A percentile compares a stretch with the other conserved stretches of the same genome.
Evolutionary conservation across 2,329 filamentous ascomycete species (phyloP).

Genomic region (Xylaria digitata): DNA sequence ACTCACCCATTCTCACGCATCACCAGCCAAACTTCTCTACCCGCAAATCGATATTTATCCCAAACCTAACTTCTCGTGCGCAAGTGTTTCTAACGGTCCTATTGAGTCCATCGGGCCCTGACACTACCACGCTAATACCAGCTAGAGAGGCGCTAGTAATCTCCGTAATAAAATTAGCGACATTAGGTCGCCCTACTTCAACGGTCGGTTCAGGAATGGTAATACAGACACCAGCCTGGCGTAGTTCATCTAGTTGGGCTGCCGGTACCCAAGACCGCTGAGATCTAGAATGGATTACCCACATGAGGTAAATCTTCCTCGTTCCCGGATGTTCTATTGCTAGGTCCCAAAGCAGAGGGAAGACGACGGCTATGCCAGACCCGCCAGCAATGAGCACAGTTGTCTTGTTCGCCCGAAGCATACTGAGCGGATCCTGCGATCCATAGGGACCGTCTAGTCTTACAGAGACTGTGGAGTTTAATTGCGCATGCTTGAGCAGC

Average conservation of each 20-base stretch:
- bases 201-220: slow-evolving; percentile 65
- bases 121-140: slow-evolving; percentile 57
- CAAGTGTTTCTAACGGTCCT: slow-evolving; percentile 69
- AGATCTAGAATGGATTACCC: slow-evolving; percentile 65
- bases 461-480: slow-evolving; percentile 57
- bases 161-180: slow-evolving; percentile 56
- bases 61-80: slow-evolving; percentile 60
- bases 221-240: slow-evolving; percentile 62
- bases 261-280: slow-evolving; percentile 67
- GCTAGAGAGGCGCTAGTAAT: slow-evolving; percentile 48
- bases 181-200: slow-evolving; percentile 65
- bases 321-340: slow-evolving; percentile 44
- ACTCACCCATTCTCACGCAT: slow-evolving; percentile 7
- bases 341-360: slow-evolving; percentile 68
- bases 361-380: slow-evolving; percentile 72
- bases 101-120: slow-evolving; percentile 72
- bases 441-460: slow-evolving; percentile 75
- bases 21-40: slow-evolving; percentile 78
- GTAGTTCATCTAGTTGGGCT: slow-evolving; percentile 61
- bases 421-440: slow-evolving; percentile 64
- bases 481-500: slow-evolving; percentile 63
- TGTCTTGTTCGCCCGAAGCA: slow-evolving; percentile 61
- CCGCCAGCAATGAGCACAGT: slow-evolving; percentile 71
- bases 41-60: slow-evolving; percentile 62
- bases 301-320: slow-evolving; percentile 63